Base-by-base conservation (phyloP, 2,329 filamentous ascomycete species). In the Exophiala oligosperma region DNA sequence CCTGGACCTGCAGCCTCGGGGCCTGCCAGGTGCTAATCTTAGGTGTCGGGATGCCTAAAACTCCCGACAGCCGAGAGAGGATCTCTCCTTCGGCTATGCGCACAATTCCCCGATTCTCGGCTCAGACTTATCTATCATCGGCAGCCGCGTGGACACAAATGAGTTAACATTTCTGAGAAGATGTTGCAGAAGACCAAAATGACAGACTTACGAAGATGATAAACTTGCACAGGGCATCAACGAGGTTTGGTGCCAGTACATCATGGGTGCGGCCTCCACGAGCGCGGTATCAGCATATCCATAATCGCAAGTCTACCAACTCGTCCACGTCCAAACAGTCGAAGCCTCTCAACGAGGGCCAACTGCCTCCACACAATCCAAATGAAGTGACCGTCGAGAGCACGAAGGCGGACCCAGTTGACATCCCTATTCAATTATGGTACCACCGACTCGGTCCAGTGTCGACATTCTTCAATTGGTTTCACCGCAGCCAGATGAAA, bases 401-500 rank as follows among this genome's bases (percentile, higher is more conserved):
- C 29, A 44, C 60, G 3, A 61, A 62, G 38, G 49, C 49, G 11
- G 60, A 62, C 23, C 64, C 65, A 3, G 58, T 66, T 38, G 64
- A 65, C 28, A 60, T 67, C 21, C 65, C 66, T 12, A 60, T 59
- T 11, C 59, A 56, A 29, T 54, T 66, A 35, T 68, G 66, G 66
- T 66, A 67, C 29, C 64, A 65, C 46, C 60, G 66, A 17, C 56
- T 68, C 9, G 66, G 66, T 4, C 66, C 61, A 5, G 63, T 67
- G 35, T 64, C 65, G n/a, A 47, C 58, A 21, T 68, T 68, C 55
- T 66, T 67, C 53, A 60, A 50, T 38, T 68, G 66, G 66, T 68
- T 68, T 40, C 62, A 68, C 14, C 82, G 86, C 23, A 83, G 86
- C 48, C 91, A 96, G 74, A 78, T 84, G 52, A 81, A 82, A 50